phyloP scores from a whole-genome alignment of 495 filamentous ascomycete species.

The Trichocladium uniseriatum region DNA sequence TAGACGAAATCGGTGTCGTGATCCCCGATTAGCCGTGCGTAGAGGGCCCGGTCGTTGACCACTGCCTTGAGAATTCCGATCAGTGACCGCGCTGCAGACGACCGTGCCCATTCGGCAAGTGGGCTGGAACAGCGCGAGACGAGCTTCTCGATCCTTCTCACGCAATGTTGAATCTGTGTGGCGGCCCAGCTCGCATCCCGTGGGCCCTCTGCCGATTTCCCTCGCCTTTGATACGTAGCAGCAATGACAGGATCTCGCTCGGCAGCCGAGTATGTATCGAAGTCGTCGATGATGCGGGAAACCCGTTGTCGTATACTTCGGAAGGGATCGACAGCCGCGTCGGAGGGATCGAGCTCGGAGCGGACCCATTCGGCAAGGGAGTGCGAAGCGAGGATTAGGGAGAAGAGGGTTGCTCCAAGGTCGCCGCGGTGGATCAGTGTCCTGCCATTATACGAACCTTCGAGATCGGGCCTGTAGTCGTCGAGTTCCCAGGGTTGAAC shows the following conservation, averaged over 20 bases:
- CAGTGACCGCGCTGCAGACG: slow-evolving; percentile 32
- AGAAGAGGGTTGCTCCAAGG: slow-evolving; percentile 38
- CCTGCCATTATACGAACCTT: slow-evolving; percentile 16
- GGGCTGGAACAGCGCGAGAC: slow-evolving; percentile 30
- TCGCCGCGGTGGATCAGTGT: slow-evolving; percentile 30
- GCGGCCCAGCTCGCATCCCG: slow-evolving; percentile 32
- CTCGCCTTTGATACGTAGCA: slow-evolving; percentile 13
- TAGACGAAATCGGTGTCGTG: slow-evolving; percentile 31
- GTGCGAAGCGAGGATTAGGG: slow-evolving; percentile 37
- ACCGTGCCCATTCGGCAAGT: slow-evolving; percentile 24
- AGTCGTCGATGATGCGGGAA: slow-evolving; percentile 29
- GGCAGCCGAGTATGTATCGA: slow-evolving; percentile 24
- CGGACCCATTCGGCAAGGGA: slow-evolving; percentile 37
- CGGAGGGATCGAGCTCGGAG: slow-evolving; percentile 26
- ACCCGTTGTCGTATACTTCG: slow-evolving; percentile 32
- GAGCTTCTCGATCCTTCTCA: slow-evolving; percentile 25
- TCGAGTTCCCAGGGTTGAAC: slow-evolving; percentile 26
- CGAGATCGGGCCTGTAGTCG: slow-evolving; percentile 32
- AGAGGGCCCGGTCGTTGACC: slow-evolving; percentile 29
- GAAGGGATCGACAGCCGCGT: slow-evolving; percentile 33
- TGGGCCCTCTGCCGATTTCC: slow-evolving; percentile 17
- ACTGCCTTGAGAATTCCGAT: slow-evolving; percentile 35
- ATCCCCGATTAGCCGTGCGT: slow-evolving; percentile 30
- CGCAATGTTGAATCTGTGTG: slow-evolving; percentile 27
- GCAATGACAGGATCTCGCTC: slow-evolving; percentile 8